Percentiles rank a stretch among this genome's conserved stretches.
phyloP scores from a whole-genome alignment of 2,329 filamentous ascomycete species.

The Sordariomycetes sp. region DNA sequence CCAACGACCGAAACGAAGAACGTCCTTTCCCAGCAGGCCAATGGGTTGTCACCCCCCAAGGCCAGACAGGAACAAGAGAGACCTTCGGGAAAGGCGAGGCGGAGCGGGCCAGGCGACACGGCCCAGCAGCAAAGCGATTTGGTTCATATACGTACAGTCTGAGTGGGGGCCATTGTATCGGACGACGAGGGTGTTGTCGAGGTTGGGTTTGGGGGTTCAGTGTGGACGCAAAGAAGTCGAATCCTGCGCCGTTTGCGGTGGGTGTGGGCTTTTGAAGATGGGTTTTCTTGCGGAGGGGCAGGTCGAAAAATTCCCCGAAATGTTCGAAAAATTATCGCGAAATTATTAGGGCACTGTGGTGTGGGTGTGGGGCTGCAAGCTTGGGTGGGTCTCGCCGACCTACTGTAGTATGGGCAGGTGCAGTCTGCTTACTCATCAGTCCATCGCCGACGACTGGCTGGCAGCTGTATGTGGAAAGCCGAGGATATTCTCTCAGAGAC shows the following conservation, averaged over 20 bases:
- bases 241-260: slow-evolving; percentile 59
- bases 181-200: slow-evolving; percentile 7
- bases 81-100: not conserved
- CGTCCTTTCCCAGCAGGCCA: not conserved
- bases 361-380: not conserved
- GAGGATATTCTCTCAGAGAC: too few species aligned
- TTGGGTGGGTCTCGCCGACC: not conserved
- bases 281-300: not conserved
- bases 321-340: slow-evolving; percentile 6
- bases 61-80: slow-evolving; percentile 1
- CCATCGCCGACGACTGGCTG: not conserved
- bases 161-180: slow-evolving; percentile 62
- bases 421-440: not conserved
- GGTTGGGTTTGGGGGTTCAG: slow-evolving; percentile 8
- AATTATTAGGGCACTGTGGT: slow-evolving; percentile 9
- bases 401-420: not conserved
- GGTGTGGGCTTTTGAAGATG: slow-evolving; percentile 9
- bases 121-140: slow-evolving; percentile 88
- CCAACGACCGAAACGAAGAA: too few species aligned
- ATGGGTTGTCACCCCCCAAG: not conserved
- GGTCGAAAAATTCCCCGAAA: not conserved
- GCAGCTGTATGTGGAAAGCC: not conserved
- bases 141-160: slow-evolving; percentile 65
- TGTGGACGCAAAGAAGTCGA: slow-evolving; percentile 49
- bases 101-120: slow-evolving; percentile 18